These are phyloP conservation scores for Lasiosphaeria miniovina DNA, from an alignment of 495 filamentous ascomycete species.

Conservation along the genomic window DNA sequence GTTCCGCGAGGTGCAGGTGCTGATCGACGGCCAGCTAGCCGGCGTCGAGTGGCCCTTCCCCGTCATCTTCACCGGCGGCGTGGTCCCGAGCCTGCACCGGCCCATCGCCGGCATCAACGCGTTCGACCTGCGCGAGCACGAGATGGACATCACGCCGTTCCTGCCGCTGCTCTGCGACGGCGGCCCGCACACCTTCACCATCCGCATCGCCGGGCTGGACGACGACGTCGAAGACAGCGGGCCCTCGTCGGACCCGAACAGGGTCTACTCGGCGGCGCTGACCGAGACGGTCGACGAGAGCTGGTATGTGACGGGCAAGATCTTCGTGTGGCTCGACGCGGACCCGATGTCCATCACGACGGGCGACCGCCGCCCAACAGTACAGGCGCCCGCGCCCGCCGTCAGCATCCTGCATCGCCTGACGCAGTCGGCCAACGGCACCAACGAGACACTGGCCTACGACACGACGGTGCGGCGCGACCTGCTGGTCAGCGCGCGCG, in stretches of 20 bases:
- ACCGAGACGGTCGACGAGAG: constrained; percentile 59
- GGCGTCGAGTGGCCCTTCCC: constrained; percentile 86
- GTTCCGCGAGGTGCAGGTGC: constrained; percentile 78
- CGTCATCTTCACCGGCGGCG: constrained; percentile 83
- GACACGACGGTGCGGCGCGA: constrained; percentile 54
- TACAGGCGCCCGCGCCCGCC: constrained; percentile 22
- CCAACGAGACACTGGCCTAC: constrained; percentile 61
- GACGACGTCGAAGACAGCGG: constrained; percentile 30
- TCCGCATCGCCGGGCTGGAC: constrained; percentile 64
- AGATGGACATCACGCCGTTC: constrained; percentile 83
- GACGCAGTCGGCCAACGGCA: constrained; percentile 45
- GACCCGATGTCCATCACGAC: constrained; percentile 49
- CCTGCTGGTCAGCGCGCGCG: constrained; percentile 51
- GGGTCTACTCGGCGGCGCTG: constrained; percentile 37
- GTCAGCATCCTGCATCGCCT: constrained; percentile 38
- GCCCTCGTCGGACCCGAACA: no score
- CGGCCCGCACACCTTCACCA: constrained; percentile 63
- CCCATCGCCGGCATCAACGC: constrained; percentile 83
- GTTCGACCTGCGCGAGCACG: constrained; percentile 76
- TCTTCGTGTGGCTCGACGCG: constrained; percentile 69
- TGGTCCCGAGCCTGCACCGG: constrained; percentile 77
- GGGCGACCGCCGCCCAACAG: constrained; percentile 36
- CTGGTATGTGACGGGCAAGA: constrained; percentile 81
- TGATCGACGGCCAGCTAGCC: constrained; percentile 71
- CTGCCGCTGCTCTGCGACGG: constrained; percentile 67